Conservation (phyloP, 2,329 filamentous ascomycete species). For the Aspergillus puulaauensis region DNA sequence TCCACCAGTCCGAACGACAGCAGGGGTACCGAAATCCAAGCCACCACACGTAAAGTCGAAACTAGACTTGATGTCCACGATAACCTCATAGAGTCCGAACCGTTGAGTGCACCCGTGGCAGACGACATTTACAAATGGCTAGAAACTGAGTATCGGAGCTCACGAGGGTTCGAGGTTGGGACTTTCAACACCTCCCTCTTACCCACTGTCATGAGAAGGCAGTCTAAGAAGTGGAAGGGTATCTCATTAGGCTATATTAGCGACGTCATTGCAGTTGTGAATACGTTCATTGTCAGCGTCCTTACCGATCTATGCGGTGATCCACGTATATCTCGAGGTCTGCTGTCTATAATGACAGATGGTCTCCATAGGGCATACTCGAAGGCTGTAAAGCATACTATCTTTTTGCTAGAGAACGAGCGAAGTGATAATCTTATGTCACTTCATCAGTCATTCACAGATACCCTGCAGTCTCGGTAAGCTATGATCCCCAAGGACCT, state of each 20-base stretch:
- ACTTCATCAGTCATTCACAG: slow-evolving; percentile 53
- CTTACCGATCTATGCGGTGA: slow-evolving; percentile 29
- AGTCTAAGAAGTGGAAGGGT: slow-evolving; percentile 54
- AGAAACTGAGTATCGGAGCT: slow-evolving; percentile 41
- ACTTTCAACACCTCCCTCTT: slow-evolving; percentile 41
- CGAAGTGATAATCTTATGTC: slow-evolving; percentile 48
- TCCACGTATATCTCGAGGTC: background rate
- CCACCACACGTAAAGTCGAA: background rate
- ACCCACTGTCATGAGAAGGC: slow-evolving; percentile 49
- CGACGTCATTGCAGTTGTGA: slow-evolving; percentile 52
- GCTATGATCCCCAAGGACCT: background rate
- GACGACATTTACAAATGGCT: slow-evolving; percentile 49
- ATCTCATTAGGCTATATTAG: slow-evolving; percentile 53
- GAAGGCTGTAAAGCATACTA: slow-evolving; percentile 19
- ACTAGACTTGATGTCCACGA: slow-evolving; percentile 16
- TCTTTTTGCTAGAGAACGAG: slow-evolving; percentile 56
- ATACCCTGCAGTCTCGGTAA: slow-evolving; percentile 36
- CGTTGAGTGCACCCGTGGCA: background rate
- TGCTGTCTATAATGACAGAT: background rate
- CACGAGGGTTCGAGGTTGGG: slow-evolving; percentile 56
- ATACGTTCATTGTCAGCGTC: slow-evolving; percentile 51
- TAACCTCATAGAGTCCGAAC: slow-evolving; percentile 16
- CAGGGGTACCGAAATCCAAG: background rate
- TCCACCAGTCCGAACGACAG: too few relatives aligned
- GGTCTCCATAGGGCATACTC: background rate